These are phyloP conservation scores for Dryadomyces quercus-mongolicae DNA, from an alignment of 2,329 filamentous ascomycete species.

Conservation along the genomic window DNA sequence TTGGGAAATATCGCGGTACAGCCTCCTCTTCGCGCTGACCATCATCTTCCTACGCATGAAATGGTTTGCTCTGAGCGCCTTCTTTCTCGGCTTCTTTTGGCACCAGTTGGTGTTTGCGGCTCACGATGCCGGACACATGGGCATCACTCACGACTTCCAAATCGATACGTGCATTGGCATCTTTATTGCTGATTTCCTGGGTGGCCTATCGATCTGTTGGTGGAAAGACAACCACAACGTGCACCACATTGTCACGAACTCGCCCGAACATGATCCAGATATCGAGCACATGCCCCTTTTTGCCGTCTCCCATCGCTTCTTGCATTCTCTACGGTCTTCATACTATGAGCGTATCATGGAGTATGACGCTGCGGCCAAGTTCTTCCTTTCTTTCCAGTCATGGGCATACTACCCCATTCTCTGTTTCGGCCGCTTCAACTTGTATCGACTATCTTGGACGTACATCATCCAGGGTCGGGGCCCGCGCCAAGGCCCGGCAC, in stretches of 20 bases:
- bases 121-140: constrained; percentile 95
- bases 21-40: constrained; percentile 49
- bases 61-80: constrained; percentile 58
- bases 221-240: constrained; percentile 97
- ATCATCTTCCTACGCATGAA: constrained; percentile 47
- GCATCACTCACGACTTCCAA: constrained; percentile 84
- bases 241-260: constrained; percentile 92
- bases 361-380: constrained; percentile 62
- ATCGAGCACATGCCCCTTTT: constrained; percentile 88
- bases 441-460: constrained; percentile 72
- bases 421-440: constrained; percentile 72
- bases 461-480: constrained; percentile 60
- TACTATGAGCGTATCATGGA: constrained; percentile 75
- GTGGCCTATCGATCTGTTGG: constrained; percentile 86
- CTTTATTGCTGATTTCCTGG: constrained; percentile 77
- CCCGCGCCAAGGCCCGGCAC: constrained; percentile 62
- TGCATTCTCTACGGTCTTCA: constrained; percentile 60
- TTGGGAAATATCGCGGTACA: constrained; percentile 62
- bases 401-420: constrained; percentile 78
- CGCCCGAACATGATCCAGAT: constrained; percentile 89
- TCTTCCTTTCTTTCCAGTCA: constrained; percentile 61
- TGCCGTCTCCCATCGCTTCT: constrained; percentile 71
- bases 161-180: constrained; percentile 79
- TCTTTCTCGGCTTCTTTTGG: constrained; percentile 76
- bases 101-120: constrained; percentile 90